phyloP scores from a whole-genome alignment of 768 basidiomycete species.

The Exidia glandulosa region DNA sequence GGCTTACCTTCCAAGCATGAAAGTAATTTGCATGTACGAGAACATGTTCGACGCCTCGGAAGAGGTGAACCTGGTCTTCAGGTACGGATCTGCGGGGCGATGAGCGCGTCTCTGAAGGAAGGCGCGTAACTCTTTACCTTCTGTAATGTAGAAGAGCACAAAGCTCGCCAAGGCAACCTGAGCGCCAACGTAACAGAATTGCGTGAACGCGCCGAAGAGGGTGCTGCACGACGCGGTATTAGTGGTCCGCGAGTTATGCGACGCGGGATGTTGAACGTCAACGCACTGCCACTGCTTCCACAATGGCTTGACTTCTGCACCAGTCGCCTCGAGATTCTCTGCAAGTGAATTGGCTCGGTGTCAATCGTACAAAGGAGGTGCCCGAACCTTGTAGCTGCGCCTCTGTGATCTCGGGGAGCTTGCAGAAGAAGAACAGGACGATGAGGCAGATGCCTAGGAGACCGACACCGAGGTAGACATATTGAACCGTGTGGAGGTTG shows the following conservation, averaged over 20 bases:
- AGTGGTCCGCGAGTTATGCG: not conserved
- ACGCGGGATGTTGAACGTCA: too few relatives aligned
- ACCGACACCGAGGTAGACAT: constrained; percentile 23
- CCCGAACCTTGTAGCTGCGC: constrained; percentile 6
- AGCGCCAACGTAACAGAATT: constrained; percentile 1
- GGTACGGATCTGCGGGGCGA: constrained; percentile 9
- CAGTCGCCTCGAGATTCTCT: not conserved
- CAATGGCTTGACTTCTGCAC: constrained; percentile 14
- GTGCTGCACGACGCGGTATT: not conserved
- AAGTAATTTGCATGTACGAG: constrained; percentile 23
- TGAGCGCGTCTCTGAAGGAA: not conserved
- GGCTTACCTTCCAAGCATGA: constrained; percentile 4
- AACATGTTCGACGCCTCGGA: constrained; percentile 19
- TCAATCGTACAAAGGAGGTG: not conserved
- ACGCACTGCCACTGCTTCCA: constrained; percentile 20
- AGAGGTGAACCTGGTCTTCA: constrained; percentile 11
- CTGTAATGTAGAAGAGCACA: constrained; percentile 10
- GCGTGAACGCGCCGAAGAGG: not conserved
- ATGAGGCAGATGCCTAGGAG: constrained; percentile 18
- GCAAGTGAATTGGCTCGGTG: not conserved
- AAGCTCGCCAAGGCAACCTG: constrained; percentile 14
- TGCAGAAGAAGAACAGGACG: constrained; percentile 21
- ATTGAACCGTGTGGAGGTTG: constrained; percentile 17
- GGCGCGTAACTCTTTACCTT: constrained; percentile 13
- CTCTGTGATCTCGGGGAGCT: constrained; percentile 24